These are phyloP conservation scores for Bolboschoenoplectus hybrid DNA, from an alignment of 202 grass and related monocot genomes.

Conservation along the genomic window DNA sequence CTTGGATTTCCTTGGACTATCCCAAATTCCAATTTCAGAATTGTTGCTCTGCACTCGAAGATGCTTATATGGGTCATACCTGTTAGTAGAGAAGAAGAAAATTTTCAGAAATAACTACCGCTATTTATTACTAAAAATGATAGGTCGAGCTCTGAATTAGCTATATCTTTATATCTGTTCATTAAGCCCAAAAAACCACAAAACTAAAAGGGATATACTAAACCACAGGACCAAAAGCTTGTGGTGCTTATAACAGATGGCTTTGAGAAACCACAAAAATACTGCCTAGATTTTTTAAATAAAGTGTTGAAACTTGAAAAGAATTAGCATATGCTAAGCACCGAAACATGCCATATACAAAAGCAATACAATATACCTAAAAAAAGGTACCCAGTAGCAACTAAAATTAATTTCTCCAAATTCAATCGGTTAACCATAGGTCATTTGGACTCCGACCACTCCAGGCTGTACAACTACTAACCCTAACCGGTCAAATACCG, in stretches of 20 bases:
- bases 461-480: not conserved
- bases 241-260: not conserved
- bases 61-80: not conserved
- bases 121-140: not conserved
- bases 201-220: not conserved
- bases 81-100: not conserved
- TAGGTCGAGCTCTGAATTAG: not conserved
- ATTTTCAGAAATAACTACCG: not conserved
- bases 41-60: slow-evolving; percentile 9
- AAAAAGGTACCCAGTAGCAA: not conserved
- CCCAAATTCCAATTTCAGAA: slow-evolving; percentile 12
- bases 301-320: not conserved
- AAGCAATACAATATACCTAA: not conserved
- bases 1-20: slow-evolving; percentile 22
- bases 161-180: not conserved
- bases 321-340: not conserved
- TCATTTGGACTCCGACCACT: not conserved
- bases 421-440: not conserved
- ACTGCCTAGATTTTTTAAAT: not conserved
- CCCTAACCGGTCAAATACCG: not conserved
- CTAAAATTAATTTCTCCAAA: not conserved
- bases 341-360: not conserved
- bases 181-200: not conserved
- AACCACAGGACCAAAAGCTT: not conserved
- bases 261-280: not conserved